Evolutionary conservation across 2,329 filamentous ascomycete genomes (phyloP).

Genomic region (Hymenoscyphus occultus): DNA sequence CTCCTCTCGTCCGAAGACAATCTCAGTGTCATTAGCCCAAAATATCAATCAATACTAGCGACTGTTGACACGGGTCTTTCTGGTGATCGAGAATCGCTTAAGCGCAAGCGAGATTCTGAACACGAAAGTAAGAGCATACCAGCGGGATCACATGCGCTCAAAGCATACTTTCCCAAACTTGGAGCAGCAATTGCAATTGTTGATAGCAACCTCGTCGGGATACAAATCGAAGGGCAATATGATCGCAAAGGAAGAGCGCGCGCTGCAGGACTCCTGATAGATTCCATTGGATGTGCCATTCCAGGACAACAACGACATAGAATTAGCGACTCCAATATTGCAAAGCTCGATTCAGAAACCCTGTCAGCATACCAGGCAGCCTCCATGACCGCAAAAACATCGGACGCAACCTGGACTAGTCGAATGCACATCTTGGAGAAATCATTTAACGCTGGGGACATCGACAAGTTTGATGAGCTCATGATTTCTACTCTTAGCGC

Average conservation of each 20-base stretch:
- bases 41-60: constrained; percentile 54
- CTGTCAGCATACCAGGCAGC: constrained; percentile 31
- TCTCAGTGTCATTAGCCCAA: constrained; percentile 65
- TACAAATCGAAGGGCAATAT: constrained; percentile 65
- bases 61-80: constrained; percentile 36
- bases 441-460: constrained; percentile 37
- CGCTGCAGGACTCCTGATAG: constrained; percentile 63
- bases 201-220: constrained; percentile 61
- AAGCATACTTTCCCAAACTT: constrained; percentile 62
- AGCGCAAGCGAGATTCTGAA: constrained; percentile 28
- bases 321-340: constrained; percentile 12
- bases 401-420: constrained; percentile 21
- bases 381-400: constrained; percentile 20
- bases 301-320: constrained; percentile 35
- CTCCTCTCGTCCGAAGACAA: constrained; percentile 56
- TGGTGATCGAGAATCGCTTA: constrained; percentile 22
- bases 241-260: constrained; percentile 54
- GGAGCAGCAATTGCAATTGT: constrained; percentile 63
- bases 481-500: constrained; percentile 40
- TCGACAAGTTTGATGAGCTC: constrained; percentile 41
- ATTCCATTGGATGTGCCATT: constrained; percentile 68
- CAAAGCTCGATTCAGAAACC: constrained; percentile 20
- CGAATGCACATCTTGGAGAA: constrained; percentile 36
- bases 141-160: constrained; percentile 42
- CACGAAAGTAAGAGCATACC: constrained; percentile 11